A percentile compares a stretch with the other conserved stretches of the same genome.
These are phyloP conservation scores for Jaltomata sinuosa DNA, from an alignment of 257 asterid genomes.

Conservation along the genomic window DNA sequence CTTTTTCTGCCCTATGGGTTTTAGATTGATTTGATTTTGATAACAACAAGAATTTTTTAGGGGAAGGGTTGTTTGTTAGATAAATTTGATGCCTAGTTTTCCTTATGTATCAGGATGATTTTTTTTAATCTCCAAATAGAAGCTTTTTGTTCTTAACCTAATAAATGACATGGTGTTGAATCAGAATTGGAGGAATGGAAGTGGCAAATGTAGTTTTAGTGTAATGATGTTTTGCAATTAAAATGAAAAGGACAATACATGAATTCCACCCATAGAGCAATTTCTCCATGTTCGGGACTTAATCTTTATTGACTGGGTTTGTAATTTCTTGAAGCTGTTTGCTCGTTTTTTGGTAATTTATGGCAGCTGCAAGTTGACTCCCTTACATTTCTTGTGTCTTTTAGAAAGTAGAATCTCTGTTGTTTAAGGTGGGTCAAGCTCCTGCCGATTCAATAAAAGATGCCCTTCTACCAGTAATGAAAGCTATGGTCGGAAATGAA, in stretches of 20 bases:
- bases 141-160: not conserved
- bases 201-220: not conserved
- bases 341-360: not conserved
- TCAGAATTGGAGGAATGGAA: not conserved
- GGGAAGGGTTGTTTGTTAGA: not conserved
- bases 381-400: not conserved
- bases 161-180: not conserved
- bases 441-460: not conserved
- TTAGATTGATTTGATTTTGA: not conserved
- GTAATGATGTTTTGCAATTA: not conserved
- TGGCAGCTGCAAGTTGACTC: not conserved
- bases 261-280: not conserved
- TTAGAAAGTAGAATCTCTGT: conserved; percentile 14
- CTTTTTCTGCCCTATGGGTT: not conserved
- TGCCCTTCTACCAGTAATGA: conserved; percentile 6
- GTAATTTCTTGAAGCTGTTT: not conserved
- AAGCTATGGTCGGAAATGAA: conserved; percentile 1
- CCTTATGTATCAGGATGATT: not conserved
- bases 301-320: not conserved
- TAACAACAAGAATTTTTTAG: not conserved
- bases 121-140: not conserved
- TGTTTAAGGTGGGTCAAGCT: conserved; percentile 2
- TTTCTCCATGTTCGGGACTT: not conserved
- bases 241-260: not conserved
- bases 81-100: not conserved